Percentiles rank a stretch among this genome's conserved stretches.
Conservation (phyloP, 1,284 basidiomycete species). For the Cystobasidiaceae sp. region DNA sequence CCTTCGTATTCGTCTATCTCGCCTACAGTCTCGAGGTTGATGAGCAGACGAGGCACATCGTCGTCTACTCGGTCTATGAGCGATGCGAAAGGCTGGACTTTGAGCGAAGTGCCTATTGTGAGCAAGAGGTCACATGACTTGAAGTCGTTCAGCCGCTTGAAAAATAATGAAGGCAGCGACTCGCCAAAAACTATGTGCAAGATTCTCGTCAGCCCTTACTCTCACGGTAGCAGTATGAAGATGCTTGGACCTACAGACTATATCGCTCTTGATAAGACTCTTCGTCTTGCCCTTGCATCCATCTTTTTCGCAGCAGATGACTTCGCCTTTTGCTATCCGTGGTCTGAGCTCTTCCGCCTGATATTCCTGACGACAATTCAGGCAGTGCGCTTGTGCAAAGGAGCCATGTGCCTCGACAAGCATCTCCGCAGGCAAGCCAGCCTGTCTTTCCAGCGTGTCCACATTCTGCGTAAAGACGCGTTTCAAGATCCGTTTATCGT, state of each 20-base stretch:
- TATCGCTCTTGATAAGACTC: slow-evolving; percentile 32
- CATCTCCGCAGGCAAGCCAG: slow-evolving; percentile 65
- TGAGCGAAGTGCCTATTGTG: slow-evolving; percentile 85
- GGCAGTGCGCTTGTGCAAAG: slow-evolving; percentile 59
- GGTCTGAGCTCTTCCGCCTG: slow-evolving; percentile 64
- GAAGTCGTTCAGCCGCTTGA: slow-evolving; percentile 47
- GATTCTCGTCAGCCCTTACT: background rate
- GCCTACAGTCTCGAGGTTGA: slow-evolving; percentile 56
- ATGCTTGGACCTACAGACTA: slow-evolving; percentile 30
- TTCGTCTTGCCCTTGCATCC: slow-evolving; percentile 32
- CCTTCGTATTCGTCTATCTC: slow-evolving; percentile 39
- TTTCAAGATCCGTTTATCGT: slow-evolving; percentile 60
- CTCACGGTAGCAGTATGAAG: background rate
- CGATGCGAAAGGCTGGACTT: slow-evolving; percentile 56
- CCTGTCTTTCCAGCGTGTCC: slow-evolving; percentile 83
- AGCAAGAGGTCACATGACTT: slow-evolving; percentile 72
- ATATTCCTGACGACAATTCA: slow-evolving; percentile 60
- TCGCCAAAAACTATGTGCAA: slow-evolving; percentile 74
- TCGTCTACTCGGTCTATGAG: slow-evolving; percentile 50
- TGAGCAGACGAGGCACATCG: slow-evolving; percentile 51
- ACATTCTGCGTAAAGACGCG: slow-evolving; percentile 49
- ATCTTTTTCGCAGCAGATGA: slow-evolving; percentile 36
- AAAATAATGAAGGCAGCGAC: slow-evolving; percentile 50
- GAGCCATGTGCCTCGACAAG: slow-evolving; percentile 87
- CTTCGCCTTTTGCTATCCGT: slow-evolving; percentile 54